phyloP scores from a whole-genome alignment of 768 basidiomycete genomes.

The Chalciporus piperatus region DNA sequence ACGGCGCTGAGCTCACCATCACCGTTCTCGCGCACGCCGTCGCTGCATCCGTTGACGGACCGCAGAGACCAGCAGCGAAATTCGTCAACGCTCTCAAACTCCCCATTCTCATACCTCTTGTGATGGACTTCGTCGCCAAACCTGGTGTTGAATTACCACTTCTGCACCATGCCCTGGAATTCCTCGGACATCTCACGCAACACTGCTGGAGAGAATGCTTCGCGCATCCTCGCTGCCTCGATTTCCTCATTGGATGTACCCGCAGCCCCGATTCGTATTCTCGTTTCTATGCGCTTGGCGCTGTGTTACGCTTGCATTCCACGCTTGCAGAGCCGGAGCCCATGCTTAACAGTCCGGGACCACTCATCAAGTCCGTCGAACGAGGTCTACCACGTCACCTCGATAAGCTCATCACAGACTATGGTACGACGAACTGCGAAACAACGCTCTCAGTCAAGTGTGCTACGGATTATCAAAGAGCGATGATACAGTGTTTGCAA shows the following conservation, averaged over 20 bases:
- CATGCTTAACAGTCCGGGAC: slow-evolving; percentile 46
- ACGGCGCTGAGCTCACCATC: slow-evolving; percentile 49
- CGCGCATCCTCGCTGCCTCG: slow-evolving; percentile 40
- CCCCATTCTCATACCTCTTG: slow-evolving; percentile 40
- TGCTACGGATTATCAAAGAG: slow-evolving; percentile 45
- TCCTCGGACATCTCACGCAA: slow-evolving; percentile 43
- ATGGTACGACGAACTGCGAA: slow-evolving; percentile 49
- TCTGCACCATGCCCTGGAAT: slow-evolving; percentile 50
- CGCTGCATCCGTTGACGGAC: slow-evolving; percentile 41
- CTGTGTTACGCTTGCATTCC: slow-evolving; percentile 49
- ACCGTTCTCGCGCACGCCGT: slow-evolving; percentile 53
- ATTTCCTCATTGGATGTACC: slow-evolving; percentile 55
- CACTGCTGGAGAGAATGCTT: slow-evolving; percentile 46
- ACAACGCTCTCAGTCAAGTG: slow-evolving; percentile 41
- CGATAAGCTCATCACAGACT: slow-evolving; percentile 43
- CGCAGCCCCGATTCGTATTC: slow-evolving; percentile 53
- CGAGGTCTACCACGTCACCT: slow-evolving; percentile 47
- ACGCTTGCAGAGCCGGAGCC: slow-evolving; percentile 44
- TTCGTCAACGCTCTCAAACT: slow-evolving; percentile 43
- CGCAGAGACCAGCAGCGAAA: slow-evolving; percentile 35
- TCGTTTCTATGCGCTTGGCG: slow-evolving; percentile 51
- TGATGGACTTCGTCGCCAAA: slow-evolving; percentile 42
- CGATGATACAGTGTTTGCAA: slow-evolving; percentile 49
- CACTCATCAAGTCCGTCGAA: slow-evolving; percentile 41
- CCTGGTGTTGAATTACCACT: slow-evolving; percentile 41